Evolutionary conservation across 257 asterid species (phyloP), one percentile per base, ranked within the genome.

Genomic region (Oldenlandia corymbosa): DNA sequence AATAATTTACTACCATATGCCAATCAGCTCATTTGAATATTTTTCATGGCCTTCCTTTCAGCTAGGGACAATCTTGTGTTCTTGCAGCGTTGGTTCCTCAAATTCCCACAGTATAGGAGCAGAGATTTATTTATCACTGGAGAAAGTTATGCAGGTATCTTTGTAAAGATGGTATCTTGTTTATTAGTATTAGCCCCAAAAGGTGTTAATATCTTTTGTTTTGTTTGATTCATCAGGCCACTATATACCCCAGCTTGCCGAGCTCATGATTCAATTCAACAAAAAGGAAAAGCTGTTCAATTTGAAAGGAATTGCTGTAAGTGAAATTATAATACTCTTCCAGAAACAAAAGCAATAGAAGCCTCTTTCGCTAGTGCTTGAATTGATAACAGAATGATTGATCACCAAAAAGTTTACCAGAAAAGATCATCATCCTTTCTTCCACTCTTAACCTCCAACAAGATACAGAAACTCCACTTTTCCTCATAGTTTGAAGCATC

Each of bases 71-170:
- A 86, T 72, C 79, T 83, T 34, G 73, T 69, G 62, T 86, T 83
- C 85, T 76, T 86, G 79, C 76, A 63, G 64, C 76, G 75, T 17
- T 86, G 94, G 94, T 79, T 83, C 85, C 64, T 67, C 69, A 74
- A 76, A 69, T 86, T 79, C 60, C 88, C 94, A 0, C 76, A 80
- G 60, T 83, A 79, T 50, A 82, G 55, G 58, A 69, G 78, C 74
- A 76, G 66, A 42, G 69, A 67, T 72, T 73, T 85, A 76, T 85
- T 79, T 65, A 60, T 85, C 55, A 83, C 94, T 49, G 94, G 88
- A 24, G 94, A 86, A 78, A 86, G 90, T 68, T 83, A 86, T 67
- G 94, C 90, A 65, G 94, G 90, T 85, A 76, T 10, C 36, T 51
- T 67, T 51, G n/a, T 34, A n/a, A 12, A 8, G 31, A 8, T 30